Conservation (phyloP, 306 rosid species). For the Datisca glomerata region DNA sequence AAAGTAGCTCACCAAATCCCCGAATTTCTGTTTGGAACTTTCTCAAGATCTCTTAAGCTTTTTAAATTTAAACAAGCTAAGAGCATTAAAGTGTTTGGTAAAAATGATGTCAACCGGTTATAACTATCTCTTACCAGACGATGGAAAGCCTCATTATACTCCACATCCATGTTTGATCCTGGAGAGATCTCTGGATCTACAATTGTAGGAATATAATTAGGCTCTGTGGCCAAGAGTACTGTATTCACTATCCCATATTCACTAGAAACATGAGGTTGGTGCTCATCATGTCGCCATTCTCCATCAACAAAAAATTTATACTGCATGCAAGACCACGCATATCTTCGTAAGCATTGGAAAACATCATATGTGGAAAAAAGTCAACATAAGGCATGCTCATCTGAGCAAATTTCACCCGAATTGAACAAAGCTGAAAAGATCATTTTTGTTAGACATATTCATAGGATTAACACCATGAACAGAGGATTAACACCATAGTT, state of each 20-base stretch:
- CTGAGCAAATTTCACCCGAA: no score
- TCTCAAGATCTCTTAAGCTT: neutral
- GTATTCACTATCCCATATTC: slow-evolving; percentile 85
- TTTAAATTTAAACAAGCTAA: neutral
- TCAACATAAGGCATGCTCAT: no score
- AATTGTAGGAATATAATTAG: slow-evolving; percentile 38
- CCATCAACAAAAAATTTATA: slow-evolving; percentile 96
- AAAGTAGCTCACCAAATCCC: no score
- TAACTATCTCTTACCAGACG: slow-evolving; percentile 48
- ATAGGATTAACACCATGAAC: no score
- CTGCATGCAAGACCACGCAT: slow-evolving; percentile 41
- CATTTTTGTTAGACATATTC: no score
- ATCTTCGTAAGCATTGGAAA: slow-evolving; percentile 12
- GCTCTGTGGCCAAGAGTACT: slow-evolving; percentile 55
- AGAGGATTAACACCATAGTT: no score
- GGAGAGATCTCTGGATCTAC: slow-evolving; percentile 37
- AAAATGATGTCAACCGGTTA: slow-evolving; percentile 10
- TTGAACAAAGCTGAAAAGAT: no score
- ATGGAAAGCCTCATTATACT: slow-evolving; percentile 49
- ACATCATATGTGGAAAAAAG: no score
- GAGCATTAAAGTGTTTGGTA: slow-evolving; percentile 1
- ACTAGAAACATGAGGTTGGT: slow-evolving; percentile 50
- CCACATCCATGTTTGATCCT: slow-evolving; percentile 93
- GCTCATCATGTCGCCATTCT: slow-evolving; percentile 91
- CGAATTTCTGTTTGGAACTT: no score